Conservation (phyloP, 164 flowering plant species). For the Aristolochia contorta region DNA sequence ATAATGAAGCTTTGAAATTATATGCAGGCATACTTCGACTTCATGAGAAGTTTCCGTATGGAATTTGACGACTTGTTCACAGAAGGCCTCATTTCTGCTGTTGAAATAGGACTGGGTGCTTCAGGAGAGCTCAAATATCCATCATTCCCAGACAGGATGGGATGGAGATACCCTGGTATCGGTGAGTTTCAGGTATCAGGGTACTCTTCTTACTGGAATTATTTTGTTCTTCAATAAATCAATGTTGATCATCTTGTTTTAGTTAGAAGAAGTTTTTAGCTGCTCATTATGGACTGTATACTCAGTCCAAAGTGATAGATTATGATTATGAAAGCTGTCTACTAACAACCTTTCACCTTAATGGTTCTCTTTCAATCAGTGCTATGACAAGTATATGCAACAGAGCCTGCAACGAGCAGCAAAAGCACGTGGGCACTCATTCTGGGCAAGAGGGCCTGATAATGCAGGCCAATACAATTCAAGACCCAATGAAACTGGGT, state of each 20-base stretch:
- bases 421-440: constrained; percentile 59
- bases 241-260: neutral
- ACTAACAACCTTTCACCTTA: neutral
- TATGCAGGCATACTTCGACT: constrained; percentile 75
- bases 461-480: constrained; percentile 90
- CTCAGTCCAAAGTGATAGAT: neutral
- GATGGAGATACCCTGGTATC: constrained; percentile 89
- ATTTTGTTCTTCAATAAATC: too few relatives aligned
- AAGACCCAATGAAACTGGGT: constrained; percentile 77
- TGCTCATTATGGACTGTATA: neutral
- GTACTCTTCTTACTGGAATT: neutral
- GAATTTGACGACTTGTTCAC: constrained; percentile 83
- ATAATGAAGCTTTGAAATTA: neutral
- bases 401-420: constrained; percentile 65
- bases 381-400: constrained; percentile 79
- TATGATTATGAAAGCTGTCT: neutral
- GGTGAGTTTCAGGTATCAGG: constrained; percentile 95
- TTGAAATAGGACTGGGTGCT: constrained; percentile 82
- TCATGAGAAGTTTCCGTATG: constrained; percentile 82
- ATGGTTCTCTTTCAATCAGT: constrained; percentile 29
- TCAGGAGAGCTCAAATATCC: constrained; percentile 83
- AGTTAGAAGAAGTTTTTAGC: neutral
- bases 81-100: constrained; percentile 55
- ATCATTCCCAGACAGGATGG: constrained; percentile 63
- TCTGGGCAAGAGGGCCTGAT: constrained; percentile 88